Evolutionary conservation across 2,329 filamentous ascomycete genomes (phyloP).

Genomic region (Ophiostoma perfectum): DNA sequence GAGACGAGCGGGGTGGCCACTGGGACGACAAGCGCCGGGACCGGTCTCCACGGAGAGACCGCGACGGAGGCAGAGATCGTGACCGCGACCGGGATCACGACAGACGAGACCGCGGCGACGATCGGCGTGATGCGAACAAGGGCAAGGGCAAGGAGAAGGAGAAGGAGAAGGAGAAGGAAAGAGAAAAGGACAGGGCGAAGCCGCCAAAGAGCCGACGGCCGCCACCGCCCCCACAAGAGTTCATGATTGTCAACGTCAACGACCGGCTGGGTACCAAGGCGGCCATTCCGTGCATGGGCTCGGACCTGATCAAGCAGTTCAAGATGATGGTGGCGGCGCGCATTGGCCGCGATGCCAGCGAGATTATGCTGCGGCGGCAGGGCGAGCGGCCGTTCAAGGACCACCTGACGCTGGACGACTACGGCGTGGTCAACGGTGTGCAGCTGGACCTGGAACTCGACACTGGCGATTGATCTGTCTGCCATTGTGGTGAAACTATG

Average conservation of each 20-base stretch:
- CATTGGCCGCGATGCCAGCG: slow-evolving; percentile 82
- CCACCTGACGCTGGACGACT: slow-evolving; percentile 78
- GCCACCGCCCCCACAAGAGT: slow-evolving; percentile 19
- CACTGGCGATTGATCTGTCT: slow-evolving; percentile 47
- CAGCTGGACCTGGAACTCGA: slow-evolving; percentile 59
- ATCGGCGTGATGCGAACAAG: slow-evolving; percentile 19
- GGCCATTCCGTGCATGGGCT: slow-evolving; percentile 80
- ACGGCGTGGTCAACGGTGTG: slow-evolving; percentile 89
- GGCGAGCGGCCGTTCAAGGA: slow-evolving; percentile 94
- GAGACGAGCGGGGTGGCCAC: slow-evolving; percentile 32
- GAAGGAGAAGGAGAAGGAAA: slow-evolving; percentile 25
- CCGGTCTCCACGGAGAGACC: slow-evolving; percentile 35
- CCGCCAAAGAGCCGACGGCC: not conserved
- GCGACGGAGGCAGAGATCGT: slow-evolving; percentile 10
- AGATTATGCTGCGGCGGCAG: slow-evolving; percentile 88
- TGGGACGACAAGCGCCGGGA: slow-evolving; percentile 44
- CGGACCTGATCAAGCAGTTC: slow-evolving; percentile 77
- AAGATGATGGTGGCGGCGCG: slow-evolving; percentile 87
- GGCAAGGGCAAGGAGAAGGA: not conserved
- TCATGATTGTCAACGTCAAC: slow-evolving; percentile 91
- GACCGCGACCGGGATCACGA: not conserved
- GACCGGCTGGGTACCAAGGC: slow-evolving; percentile 96
- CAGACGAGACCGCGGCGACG: slow-evolving; percentile 17
- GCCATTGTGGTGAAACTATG: not conserved
- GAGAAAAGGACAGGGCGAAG: slow-evolving; percentile 18